Evolutionary conservation across 371 early-diverging fungal species (phyloP), one percentile per base, ranked within the genome.

Genomic region (Mortierella sp.): DNA sequence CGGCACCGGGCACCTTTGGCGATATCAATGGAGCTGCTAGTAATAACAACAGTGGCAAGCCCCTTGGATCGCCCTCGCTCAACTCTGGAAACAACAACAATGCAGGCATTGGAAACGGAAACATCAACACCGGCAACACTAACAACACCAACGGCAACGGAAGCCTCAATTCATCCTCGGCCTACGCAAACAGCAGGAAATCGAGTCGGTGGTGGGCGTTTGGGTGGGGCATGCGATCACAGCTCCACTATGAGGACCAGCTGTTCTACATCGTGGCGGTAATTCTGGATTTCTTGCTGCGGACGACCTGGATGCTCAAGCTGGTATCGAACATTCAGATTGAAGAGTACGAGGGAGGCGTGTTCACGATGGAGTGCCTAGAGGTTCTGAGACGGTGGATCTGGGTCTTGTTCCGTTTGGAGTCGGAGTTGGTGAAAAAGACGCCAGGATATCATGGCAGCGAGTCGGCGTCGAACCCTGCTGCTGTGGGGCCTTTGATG

Each of bases 321-420:
- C 90, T 97, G 43, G 92, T 93, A 55, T 92, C 95, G 16, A 93
- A 96, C 77, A 88, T 97, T 35, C 92, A 92, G 74, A 89, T 92
- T 70, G 91, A 94, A 72, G 82, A 90, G 65, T 87, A 96, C 73
- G 92, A 94, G 44, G 93, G 91, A 32, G 91, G 94, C 48, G 95
- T 95, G 27, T 93, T 97, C 76, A 88, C 93, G 76, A 90, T 98
- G 84, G 94, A 95, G 75, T 84, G 93, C 8, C 78, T 96, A 14
- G 98, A 98, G 87, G 90, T 98, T 4, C 75, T 94, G 32, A 79
- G 98, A 71, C 89, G 98, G 58, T 97, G 97, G 95, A 89, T 97
- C 70, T 98, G 98, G 98, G 95, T 96, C 0, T 94, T 97, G 70
- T 95, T 98, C 83, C 88, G 98, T 27, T 86, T 97, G 70, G 98